Percentiles rank a stretch among this genome's conserved stretches.
phyloP scores from a whole-genome alignment of 371 early-diverging fungal genomes.

The Dichotomocladium elegans region DNA sequence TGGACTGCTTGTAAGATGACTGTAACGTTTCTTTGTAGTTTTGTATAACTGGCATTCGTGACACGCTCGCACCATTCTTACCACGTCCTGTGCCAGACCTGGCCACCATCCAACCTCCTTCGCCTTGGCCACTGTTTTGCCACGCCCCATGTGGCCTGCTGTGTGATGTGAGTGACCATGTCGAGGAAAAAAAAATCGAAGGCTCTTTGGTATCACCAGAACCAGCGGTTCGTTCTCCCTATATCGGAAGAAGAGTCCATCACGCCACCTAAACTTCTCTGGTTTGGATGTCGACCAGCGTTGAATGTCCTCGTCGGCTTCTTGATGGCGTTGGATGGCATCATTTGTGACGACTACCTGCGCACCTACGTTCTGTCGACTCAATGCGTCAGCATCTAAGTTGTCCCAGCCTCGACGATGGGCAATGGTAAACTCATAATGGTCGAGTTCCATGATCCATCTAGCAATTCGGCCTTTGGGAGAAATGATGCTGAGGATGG shows the following conservation, averaged over 20 bases:
- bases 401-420: background rate
- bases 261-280: background rate
- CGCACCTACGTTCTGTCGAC: background rate
- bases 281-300: background rate
- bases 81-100: background rate
- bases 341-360: too few species aligned
- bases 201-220: background rate
- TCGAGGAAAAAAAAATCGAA: background rate
- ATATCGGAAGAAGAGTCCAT: background rate
- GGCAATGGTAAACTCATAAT: too few species aligned
- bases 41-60: background rate
- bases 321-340: background rate
- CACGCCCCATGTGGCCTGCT: constrained; percentile 10
- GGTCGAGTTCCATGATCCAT: background rate
- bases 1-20: background rate
- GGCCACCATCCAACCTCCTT: too few species aligned
- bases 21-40: constrained; percentile 1
- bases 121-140: constrained; percentile 5
- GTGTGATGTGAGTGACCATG: background rate
- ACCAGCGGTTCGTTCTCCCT: background rate
- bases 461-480: background rate
- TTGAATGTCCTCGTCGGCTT: background rate
- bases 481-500: too few species aligned
- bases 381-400: background rate
- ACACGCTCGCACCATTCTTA: background rate